Evolutionary conservation across 495 filamentous ascomycete genomes (phyloP), one percentile per base, ranked within the genome.

Genomic region (Podospora pseudoanserina): DNA sequence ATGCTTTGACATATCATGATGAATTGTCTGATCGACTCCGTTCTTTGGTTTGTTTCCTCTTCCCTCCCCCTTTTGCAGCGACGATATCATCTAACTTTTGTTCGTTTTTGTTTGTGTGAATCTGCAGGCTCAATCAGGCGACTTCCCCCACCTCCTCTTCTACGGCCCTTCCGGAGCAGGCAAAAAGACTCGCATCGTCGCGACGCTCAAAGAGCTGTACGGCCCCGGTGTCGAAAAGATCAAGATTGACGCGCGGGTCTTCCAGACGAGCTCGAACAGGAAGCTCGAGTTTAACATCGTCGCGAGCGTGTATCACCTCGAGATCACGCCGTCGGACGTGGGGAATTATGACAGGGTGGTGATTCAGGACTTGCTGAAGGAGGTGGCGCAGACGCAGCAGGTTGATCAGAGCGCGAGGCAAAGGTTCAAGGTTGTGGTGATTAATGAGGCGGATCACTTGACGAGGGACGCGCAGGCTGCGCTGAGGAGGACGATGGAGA

Each of bases 271-370:
- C 20, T 89, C 89, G 75, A 97, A 96, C 79, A 93, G 95, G 72
- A 99, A 98, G 78, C 88, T 98, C 67, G 95, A 99, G 80, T 99
- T 99, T 85, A 99, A 96, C 81, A 96, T 98, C 68, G 96, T 98
- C 60, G 86, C 93, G 28, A 97, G 93, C 0, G 86, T 97, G 60
- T 98, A 99, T 80, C 95, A 99, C 73, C 89, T 99, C 68, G 95
- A 99, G 76, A 99, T 99, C 74, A 99, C 95, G 2, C 95, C 95
- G 1, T 94, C 92, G 0, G 95, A 99, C 73, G 94, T 99, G n/a
- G 96, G 94, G 61, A 94, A 88, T 73, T 96, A 96, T 72, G 95
- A 99, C 78, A 86, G 95, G 61, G 96, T 99, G 1, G 94, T 99
- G 11, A 80, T 99, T 16, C 96, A 98, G 75, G 94, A 97, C 76